Base-by-base conservation (phyloP, 2,329 filamentous ascomycete species). In the Penicillium sp. region DNA sequence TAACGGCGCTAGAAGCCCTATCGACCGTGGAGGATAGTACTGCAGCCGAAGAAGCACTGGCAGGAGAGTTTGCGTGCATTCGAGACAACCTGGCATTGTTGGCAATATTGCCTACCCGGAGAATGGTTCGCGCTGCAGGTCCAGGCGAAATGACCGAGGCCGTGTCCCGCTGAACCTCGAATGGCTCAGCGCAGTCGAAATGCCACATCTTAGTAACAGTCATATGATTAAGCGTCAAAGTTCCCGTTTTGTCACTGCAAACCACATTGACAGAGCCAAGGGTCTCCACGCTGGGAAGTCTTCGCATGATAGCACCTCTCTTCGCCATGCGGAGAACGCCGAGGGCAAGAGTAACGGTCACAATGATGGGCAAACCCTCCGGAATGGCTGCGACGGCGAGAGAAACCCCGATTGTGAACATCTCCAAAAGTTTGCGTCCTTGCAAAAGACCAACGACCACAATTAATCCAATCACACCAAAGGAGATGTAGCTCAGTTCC, bases 231-330 rank as follows among this genome's bases (percentile, higher is more conserved):
- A 89, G 88, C 0, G 92, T 98, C 44, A 98, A 70, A 1, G 92
- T 98, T 20, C 90, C 87, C 29, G 92, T 98, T 69, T 98, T 98
- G 71, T 98, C 92, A 51, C 88, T 95, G 69, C 93, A 98, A 5
- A 98, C 87, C n/a, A 98, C 89, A 56, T 96, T 98, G 42, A 98
- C 92, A n/a, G 89, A 95, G 6, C 93, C 93, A 4, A 98, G 70
- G 0, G 92, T 98, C 63, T 98, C 92, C 6, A 98, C 93, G 64
- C 92, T 96, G 14, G 93, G 93, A 67, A 98, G 83, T 58, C 85
- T 83, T 51, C 92, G 84, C 43, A 98, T 90, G 61, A 98, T 98
- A 6, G 92, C 92, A 60, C 94, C 86, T 54, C 90, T 80, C 57
- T 82, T 87, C 44, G 92, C 93, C 92, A 98, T 98, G 41, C 92